Evolutionary conservation across 2,329 filamentous ascomycete species (phyloP).

Genomic region (Venturia pyrina): DNA sequence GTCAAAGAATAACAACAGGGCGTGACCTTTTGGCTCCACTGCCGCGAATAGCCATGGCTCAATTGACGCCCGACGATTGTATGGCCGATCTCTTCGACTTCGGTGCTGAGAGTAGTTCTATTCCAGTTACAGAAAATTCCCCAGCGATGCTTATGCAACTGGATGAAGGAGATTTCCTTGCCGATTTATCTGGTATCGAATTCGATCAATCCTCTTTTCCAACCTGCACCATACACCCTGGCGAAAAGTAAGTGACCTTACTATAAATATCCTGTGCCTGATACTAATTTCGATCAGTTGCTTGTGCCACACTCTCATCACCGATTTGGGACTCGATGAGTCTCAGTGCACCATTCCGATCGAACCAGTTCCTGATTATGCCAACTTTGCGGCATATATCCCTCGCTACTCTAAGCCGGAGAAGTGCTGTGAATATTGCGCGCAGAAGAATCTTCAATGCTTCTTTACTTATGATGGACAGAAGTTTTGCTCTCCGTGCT

Average conservation of each 20-base stretch:
- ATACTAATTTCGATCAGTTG: slow-evolving; percentile 1
- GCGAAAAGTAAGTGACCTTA: slow-evolving; percentile 4
- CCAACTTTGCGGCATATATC: slow-evolving; percentile 36
- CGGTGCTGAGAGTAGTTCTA: slow-evolving; percentile 5
- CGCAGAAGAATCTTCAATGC: slow-evolving; percentile 36
- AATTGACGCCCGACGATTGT: not conserved
- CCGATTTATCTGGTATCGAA: not conserved
- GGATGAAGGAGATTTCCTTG: slow-evolving; percentile 8
- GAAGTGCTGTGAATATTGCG: slow-evolving; percentile 38
- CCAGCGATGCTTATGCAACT: not conserved
- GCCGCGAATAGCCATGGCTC: not conserved
- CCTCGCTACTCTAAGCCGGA: slow-evolving; percentile 36
- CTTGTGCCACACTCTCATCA: slow-evolving; percentile 10
- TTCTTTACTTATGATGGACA: slow-evolving; percentile 33
- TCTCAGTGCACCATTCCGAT: slow-evolving; percentile 9
- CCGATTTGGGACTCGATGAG: slow-evolving; percentile 72
- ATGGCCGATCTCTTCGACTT: slow-evolving; percentile 15
- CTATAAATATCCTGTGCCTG: not conserved
- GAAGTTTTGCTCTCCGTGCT: slow-evolving; percentile 36
- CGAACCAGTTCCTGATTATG: slow-evolving; percentile 23
- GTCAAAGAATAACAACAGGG: slow-evolving; percentile 8
- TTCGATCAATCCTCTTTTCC: slow-evolving; percentile 1
- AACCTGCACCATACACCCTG: slow-evolving; percentile 6
- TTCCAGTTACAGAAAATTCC: not conserved
- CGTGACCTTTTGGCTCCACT: not conserved